Evolutionary conservation across 495 filamentous ascomycete genomes (phyloP).

Genomic region (Letharia columbiana): DNA sequence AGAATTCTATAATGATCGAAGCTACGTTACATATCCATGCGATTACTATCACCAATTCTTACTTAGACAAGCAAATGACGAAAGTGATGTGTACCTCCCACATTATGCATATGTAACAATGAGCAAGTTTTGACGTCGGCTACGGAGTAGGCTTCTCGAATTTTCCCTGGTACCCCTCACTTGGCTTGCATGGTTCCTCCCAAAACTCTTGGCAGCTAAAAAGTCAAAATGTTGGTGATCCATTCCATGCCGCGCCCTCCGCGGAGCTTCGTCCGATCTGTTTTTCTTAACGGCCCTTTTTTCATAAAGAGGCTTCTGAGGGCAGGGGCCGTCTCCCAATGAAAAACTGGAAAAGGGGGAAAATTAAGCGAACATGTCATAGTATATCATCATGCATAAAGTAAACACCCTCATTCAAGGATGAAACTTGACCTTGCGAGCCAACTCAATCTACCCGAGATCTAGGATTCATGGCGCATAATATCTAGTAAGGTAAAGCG

Average conservation of each 20-base stretch:
- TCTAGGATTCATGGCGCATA: conserved; percentile 14
- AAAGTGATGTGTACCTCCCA: not conserved
- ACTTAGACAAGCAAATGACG: not conserved
- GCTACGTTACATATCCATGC: not conserved
- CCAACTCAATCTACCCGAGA: conserved; percentile 29
- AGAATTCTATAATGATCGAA: not conserved
- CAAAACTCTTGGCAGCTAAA: not conserved
- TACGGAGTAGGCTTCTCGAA: not conserved
- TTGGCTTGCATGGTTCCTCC: not conserved
- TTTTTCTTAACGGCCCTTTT: not conserved
- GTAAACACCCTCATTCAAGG: not conserved
- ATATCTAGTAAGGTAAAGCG: not conserved
- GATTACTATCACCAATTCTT: not conserved
- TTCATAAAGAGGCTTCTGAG: not conserved
- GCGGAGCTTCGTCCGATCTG: not conserved
- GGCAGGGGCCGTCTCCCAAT: not conserved
- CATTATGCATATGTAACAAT: not conserved
- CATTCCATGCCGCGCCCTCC: not conserved
- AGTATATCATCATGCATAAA: no score
- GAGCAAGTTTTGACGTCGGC: not conserved
- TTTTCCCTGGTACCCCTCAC: not conserved
- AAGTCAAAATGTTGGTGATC: not conserved
- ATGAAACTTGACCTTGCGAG: not conserved
- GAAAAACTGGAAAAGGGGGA: no score
- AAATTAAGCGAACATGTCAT: no score